phyloP scores from a whole-genome alignment of 2,329 filamentous ascomycete species.

The Aspergillus sp. region DNA sequence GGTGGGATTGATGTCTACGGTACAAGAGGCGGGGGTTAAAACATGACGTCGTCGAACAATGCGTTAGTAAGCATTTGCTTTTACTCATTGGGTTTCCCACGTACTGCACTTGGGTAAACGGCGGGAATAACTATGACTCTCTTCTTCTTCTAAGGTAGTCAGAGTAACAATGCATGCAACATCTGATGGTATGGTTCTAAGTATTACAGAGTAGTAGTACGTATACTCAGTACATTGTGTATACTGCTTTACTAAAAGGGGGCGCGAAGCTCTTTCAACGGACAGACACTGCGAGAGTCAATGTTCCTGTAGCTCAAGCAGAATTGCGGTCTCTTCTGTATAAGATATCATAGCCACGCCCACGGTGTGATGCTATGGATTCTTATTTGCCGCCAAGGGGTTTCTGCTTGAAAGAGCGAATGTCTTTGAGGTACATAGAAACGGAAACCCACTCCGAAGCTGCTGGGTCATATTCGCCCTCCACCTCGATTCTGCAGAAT shows the following conservation, averaged over 20 bases:
- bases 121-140: too few relatives aligned
- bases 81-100: too few relatives aligned
- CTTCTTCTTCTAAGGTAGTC: too few relatives aligned
- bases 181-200: neutral
- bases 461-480: slow-evolving; percentile 36
- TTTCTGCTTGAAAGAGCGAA: slow-evolving; percentile 28
- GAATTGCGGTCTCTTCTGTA: neutral
- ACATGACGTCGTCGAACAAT: too few relatives aligned
- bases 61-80: too few relatives aligned
- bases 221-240: neutral
- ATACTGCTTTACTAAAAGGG: neutral
- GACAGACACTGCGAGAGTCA: neutral
- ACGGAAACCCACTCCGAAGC: slow-evolving; percentile 30
- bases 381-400: slow-evolving; percentile 22
- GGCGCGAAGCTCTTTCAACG: neutral
- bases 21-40: too few relatives aligned
- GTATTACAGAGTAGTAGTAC: neutral
- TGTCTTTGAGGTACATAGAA: slow-evolving; percentile 32
- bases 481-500: slow-evolving; percentile 36
- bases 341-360: neutral
- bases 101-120: too few relatives aligned
- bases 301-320: neutral
- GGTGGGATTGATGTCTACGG: too few relatives aligned
- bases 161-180: neutral
- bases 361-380: neutral